Evolutionary conservation across 2,329 filamentous ascomycete genomes (phyloP), one percentile per base, ranked within the genome.

Genomic region (Colletotrichum somersetense): DNA sequence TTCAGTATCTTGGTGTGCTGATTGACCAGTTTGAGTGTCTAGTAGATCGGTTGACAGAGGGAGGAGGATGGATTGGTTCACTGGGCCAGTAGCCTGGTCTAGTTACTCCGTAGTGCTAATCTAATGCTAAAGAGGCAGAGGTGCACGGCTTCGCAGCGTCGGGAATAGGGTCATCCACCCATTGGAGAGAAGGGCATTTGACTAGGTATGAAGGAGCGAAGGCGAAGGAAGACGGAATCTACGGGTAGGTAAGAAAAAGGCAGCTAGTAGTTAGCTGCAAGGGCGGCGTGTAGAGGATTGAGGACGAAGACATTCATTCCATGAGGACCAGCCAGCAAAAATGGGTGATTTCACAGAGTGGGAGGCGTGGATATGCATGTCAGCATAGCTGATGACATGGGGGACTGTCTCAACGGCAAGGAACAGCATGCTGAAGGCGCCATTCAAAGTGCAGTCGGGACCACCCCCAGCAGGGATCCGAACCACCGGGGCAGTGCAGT

Each of bases 321-420:
- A 61, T 26, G 48, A 48, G 46, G 12, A 42, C 30, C 53, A 33
- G 38, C 16, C 46, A 48, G 46, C 46, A 23, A 48, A 56, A 56
- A 64, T 55, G 59, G 48, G 53, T n/a, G 59, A 56, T 65, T 71
- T 71, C 52, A 56, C 56, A 56, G 48, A 65, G 59, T 65, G 52
- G 66, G 48, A 61, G 57, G 66, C 55, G 55, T 69, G 61, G 66
- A 58, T 64, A 72, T 72, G 69, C 69, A 69, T 72, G 69, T 72
- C 69, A 72, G 69, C 69, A 64, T 33, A 72, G 69, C 69, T 72
- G 69, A 72, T 44, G 46, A 61, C 66, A 69, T 59, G 59, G 66
- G 59, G 48, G 38, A 26, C 48, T 46, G 11, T 33, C n/a, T 16
- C 26, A 11, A 57, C 10, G 18, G 48, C 14, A 53, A 53, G 53